Percentiles rank a stretch among this genome's conserved stretches.
Conservation (phyloP, 768 basidiomycete genomes). For the Hygrophoropsis aurantiaca region DNA sequence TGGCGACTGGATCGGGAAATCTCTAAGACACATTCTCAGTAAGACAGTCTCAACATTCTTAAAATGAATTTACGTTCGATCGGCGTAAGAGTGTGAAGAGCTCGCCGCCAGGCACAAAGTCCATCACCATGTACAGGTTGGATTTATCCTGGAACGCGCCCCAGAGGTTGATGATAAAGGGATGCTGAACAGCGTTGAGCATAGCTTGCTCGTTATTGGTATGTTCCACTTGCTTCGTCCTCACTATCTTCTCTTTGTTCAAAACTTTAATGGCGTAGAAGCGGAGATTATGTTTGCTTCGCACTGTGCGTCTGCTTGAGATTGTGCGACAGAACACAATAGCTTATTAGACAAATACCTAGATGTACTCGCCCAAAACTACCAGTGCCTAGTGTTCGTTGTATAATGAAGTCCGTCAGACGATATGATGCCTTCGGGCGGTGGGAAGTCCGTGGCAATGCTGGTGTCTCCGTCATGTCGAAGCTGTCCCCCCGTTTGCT, state of each 20-base stretch:
- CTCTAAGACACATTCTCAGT: conserved; percentile 47
- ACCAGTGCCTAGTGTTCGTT: conserved; percentile 87
- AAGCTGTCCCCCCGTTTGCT: conserved; percentile 41
- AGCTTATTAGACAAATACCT: conserved; percentile 43
- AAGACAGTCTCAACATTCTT: conserved; percentile 13
- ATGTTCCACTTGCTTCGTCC: conserved; percentile 94
- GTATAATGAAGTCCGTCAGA: conserved; percentile 75
- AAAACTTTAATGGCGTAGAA: conserved; percentile 96
- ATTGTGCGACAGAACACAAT: conserved; percentile 4
- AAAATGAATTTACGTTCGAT: conserved; percentile 65
- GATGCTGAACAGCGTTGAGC: conserved; percentile 81
- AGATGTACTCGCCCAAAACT: conserved; percentile 97
- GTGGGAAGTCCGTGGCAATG: conserved; percentile 34
- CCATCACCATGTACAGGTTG: conserved; percentile 98
- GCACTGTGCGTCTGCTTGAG: conserved; percentile 46
- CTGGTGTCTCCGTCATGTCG: conserved; percentile 33
- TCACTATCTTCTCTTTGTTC: conserved; percentile 89
- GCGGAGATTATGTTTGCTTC: conserved; percentile 91
- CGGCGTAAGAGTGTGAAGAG: conserved; percentile 90
- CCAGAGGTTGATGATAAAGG: conserved; percentile 96
- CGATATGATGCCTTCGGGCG: conserved; percentile 68
- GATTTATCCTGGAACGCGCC: conserved; percentile 89
- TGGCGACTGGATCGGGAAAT: conserved; percentile 95
- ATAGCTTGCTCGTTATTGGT: conserved; percentile 94
- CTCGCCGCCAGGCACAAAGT: conserved; percentile 95